phyloP scores from a whole-genome alignment of 805 yeast species.

The Candida nitratophila region DNA sequence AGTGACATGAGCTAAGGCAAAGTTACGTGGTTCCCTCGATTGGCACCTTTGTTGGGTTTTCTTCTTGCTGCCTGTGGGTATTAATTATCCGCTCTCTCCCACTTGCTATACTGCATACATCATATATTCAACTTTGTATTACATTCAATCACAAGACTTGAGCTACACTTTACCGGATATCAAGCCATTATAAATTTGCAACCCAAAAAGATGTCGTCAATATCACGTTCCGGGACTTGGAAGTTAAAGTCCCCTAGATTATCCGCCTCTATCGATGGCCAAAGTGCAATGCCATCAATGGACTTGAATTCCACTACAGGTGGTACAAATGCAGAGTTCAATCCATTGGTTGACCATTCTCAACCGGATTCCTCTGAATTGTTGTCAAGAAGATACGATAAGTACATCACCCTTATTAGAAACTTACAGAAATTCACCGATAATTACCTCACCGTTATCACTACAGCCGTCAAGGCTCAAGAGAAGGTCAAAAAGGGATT shows the following conservation, averaged over 20 bases:
- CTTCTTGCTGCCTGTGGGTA: no score
- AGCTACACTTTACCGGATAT: no score
- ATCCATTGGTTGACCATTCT: constrained; percentile 6
- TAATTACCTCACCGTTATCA: constrained; percentile 17
- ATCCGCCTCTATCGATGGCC: neutral
- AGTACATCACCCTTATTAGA: constrained; percentile 18
- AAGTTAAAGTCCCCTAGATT: constrained; percentile 2
- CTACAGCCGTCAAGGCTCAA: constrained; percentile 14
- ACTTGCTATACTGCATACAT: no score
- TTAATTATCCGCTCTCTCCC: no score
- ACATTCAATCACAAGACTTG: no score
- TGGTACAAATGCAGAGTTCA: neutral
- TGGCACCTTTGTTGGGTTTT: no score
- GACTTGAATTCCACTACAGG: neutral
- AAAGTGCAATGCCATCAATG: neutral
- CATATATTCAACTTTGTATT: no score
- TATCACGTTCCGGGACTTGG: constrained; percentile 10
- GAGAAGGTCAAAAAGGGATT: constrained; percentile 18
- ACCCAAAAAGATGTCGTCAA: neutral
- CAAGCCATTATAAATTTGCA: no score
- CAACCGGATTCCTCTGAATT: constrained; percentile 22
- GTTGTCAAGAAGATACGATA: constrained; percentile 19
- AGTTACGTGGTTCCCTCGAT: no score
- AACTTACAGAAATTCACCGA: constrained; percentile 18
- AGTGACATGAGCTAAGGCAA: no score